Evolutionary conservation across 805 yeast genomes (phyloP).

Genomic region (Candida chauliodis): DNA sequence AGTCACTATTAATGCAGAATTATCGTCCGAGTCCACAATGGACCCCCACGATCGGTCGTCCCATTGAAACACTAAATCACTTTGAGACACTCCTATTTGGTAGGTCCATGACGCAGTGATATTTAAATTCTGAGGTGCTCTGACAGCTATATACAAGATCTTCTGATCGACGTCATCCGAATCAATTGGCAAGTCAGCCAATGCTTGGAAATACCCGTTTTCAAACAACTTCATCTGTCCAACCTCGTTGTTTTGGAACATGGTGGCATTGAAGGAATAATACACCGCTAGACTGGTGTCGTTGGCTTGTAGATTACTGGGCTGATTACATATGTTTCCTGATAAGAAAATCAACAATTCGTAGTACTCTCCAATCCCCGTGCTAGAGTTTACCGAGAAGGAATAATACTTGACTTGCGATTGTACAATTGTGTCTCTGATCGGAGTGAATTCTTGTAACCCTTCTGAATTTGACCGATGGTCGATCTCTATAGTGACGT

Average conservation of each 20-base stretch:
- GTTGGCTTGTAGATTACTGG: constrained; percentile 19
- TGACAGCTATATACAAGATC: constrained; percentile 35
- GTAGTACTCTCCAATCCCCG: constrained; percentile 44
- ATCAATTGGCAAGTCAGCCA: constrained; percentile 29
- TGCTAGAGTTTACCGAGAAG: constrained; percentile 41
- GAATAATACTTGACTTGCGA: constrained; percentile 40
- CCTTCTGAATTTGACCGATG: constrained; percentile 1
- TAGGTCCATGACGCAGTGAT: constrained; percentile 50
- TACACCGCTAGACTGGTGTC: constrained; percentile 32
- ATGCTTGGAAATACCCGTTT: constrained; percentile 38
- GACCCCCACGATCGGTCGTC: constrained; percentile 53
- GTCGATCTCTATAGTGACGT: background rate
- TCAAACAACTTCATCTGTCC: constrained; percentile 27
- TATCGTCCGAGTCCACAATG: constrained; percentile 67
- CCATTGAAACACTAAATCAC: constrained; percentile 66
- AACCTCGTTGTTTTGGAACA: constrained; percentile 26
- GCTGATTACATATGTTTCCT: constrained; percentile 47
- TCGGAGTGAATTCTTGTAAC: constrained; percentile 36
- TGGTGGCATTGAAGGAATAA: constrained; percentile 34
- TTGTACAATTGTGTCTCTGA: constrained; percentile 30
- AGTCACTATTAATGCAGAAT: constrained; percentile 63
- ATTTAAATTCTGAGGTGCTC: constrained; percentile 39
- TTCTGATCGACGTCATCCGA: constrained; percentile 11
- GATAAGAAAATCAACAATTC: constrained; percentile 47
- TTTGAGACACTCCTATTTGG: constrained; percentile 63